Evolutionary conservation across 2,329 filamentous ascomycete genomes (phyloP), one percentile per base, ranked within the genome.

Genomic region (Neopestalotiopsis sp.): DNA sequence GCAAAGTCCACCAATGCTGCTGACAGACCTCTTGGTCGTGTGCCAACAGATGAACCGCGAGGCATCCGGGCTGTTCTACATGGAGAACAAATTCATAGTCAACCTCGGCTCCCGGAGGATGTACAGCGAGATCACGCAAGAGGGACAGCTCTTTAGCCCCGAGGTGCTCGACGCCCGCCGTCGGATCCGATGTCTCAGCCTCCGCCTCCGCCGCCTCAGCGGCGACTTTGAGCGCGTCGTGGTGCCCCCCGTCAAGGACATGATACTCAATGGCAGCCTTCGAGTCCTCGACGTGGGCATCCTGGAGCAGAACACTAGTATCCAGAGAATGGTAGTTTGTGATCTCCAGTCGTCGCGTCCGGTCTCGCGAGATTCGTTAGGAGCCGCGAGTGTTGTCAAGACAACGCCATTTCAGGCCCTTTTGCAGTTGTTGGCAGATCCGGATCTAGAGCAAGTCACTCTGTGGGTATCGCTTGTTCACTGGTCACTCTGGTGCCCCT

Each of bases 351-450:
- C 42, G 34, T 28, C 42, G 24, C 62, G 14, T 17, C 14, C 42
- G 20, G 14, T 49, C 4, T 52, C 69, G 2, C 69, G 72, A 30
- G 68, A 69, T 45, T 17, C 24, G 24, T 28, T 32, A 13, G 66
- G 62, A 24, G 58, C 57, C 38, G 58, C 14, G 20, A 71, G 74
- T 52, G 71, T 76, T 64, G 69, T 77, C 57, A 69, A 70, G 34
- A 72, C 73, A 7, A 66, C 68, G 5, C 76, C 77, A 17, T 78
- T 77, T 74, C 80, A 73, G 68, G 77, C 79, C 2, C 71, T 86
- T 9, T 72, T 86, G 60, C 75, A 76, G 65, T 74, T 86, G 20
- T 73, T 87, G 67, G 75, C 79, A 57, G 84, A 86, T 68, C 84
- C 84, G 62, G 81, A 85, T 61, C 75, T 86, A 45, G 75, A 82